Evolutionary conservation across 768 basidiomycete species (phyloP), one percentile per base, ranked within the genome.

Genomic region (Porphyrellus cyaneotinctus): DNA sequence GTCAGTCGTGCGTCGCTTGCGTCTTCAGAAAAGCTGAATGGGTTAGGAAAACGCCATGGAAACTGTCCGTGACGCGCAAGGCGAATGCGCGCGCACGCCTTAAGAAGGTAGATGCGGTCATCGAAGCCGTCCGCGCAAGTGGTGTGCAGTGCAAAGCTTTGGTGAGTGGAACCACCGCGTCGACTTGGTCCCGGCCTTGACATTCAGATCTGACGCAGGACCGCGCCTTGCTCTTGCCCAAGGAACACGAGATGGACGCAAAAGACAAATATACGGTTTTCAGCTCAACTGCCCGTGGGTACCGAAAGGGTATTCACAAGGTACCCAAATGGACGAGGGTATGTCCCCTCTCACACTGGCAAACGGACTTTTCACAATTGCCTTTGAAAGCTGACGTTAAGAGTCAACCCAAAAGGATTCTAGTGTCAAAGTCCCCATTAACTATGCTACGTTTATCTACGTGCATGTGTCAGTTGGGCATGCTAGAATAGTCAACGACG

Each of bases 261-360:
- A 83, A 78, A 63, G 95, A 98, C 75, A 99, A 99, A 71, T 99
- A 98, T 74, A 97, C 95, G 4, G 82, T 88, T 18, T 98, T 94
- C 72, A 82, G 80, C 35, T 75, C 81, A 5, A 82, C 80, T 36
- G 74, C 75, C 1, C 76, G 70, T 52, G 88, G 90, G 7, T 99
- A 95, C 70, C 76, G 95, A 39, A 97, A 97, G 64, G 89, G 91
- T 23, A 92, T 97, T 44, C 95, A 98, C 74, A 95, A 95, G 64
- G 89, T 95, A 24, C 95, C 95, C n/a, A 95, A 97, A 66, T 97
- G 87, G 83, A 97, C 95, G 45, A 79, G 91, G 71, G 94, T 95
- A 59, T 54, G 87, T 74, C 24, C 30, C 20, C 22, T 11, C 32
- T 39, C 51, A 30, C 31, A 11, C 13, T 42, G 43, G 24, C 18